A percentile compares a stretch with the other conserved stretches of the same genome.
Conservation (phyloP, 2,329 filamentous ascomycete species). For the Cadophora gregata region DNA sequence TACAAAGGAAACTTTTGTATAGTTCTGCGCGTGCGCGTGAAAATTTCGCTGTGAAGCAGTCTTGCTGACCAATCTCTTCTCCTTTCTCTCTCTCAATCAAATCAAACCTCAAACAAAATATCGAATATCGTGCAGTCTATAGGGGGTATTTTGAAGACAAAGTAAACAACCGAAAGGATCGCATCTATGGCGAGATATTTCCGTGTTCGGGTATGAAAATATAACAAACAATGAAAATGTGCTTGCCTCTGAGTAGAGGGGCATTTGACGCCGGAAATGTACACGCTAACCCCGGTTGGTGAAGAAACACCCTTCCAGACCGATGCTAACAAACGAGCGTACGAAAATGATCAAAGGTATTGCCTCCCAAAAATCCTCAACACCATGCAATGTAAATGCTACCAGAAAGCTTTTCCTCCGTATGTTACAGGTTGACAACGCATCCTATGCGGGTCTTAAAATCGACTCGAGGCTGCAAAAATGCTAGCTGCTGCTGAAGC, state of each 20-base stretch:
- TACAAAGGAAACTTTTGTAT: conserved; percentile 33
- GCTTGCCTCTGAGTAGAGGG: conserved; percentile 25
- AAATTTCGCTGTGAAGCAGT: conserved; percentile 34
- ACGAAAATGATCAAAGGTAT: conserved; percentile 31
- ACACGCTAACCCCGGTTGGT: conserved; percentile 32
- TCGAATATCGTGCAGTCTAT: conserved; percentile 40
- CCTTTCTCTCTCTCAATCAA: conserved; percentile 15
- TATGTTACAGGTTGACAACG: conserved; percentile 41
- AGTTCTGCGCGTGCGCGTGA: not conserved
- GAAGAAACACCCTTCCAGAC: conserved; percentile 26
- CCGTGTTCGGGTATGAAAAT: conserved; percentile 37
- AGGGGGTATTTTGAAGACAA: conserved; percentile 40
- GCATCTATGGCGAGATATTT: conserved; percentile 31
- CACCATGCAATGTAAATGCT: conserved; percentile 45
- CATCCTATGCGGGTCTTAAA: conserved; percentile 47
- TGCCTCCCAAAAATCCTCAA: conserved; percentile 39
- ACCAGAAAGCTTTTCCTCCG: conserved; percentile 43
- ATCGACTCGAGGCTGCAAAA: conserved; percentile 72
- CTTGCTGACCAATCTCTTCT: conserved; percentile 25
- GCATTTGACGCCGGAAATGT: conserved; percentile 34
- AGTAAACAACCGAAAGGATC: conserved; percentile 28
- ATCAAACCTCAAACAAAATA: conserved; percentile 19
- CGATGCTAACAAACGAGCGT: conserved; percentile 38
- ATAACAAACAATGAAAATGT: conserved; percentile 37
- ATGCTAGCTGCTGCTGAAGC: conserved; percentile 82